Evolutionary conservation across 371 early-diverging fungal species (phyloP), one percentile per base, ranked within the genome.

Genomic region (Lichtheimia corymbifera): DNA sequence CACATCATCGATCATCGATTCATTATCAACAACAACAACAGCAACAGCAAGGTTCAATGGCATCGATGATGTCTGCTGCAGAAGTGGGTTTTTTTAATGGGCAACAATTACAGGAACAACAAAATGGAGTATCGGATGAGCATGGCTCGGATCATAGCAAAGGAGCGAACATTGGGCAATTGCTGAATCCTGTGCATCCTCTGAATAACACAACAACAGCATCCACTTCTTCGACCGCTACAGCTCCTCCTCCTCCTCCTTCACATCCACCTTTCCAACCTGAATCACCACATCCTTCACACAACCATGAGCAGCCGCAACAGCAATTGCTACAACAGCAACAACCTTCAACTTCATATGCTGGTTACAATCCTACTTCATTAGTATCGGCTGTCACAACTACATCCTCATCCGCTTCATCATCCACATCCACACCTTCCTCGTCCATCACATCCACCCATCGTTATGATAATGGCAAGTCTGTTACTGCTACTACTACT

Each of bases 141-240:
- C 45, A 62, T 27, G 55, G 47, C 20, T 49, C 59, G 14, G 59
- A 59, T 56, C 57, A 56, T 56, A 56, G 27, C 44, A 43, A 30
- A 24, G 45, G 62, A 51, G 66, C 71, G 0, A 68, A 73, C 28
- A 44, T 77, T 6, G 77, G 71, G 7, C 77, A 77, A 55, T 42
- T 77, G 27, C 55, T 77, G 2, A 77, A 77, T 49, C 77, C 77
- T 18, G 64, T 77, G 12, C 76, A 76, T 58, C 76, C 76, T 11
- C 61, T 76, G 2, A 68, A 72, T 28, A 62, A 62, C 35, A 53
- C 35, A 35, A 35, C 35, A 35, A 35, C 35, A 35, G 35, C 35
- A 35, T 9, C 35, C 0, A 35, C 35, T 28, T 28, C 6, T 28
- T 28, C 35, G 1, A 35, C 35, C 9, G 9, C 11, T 9, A 22